Evolutionary conservation across 202 grass and related monocot genomes (phyloP).

Genomic region (Panicum virgatum): DNA sequence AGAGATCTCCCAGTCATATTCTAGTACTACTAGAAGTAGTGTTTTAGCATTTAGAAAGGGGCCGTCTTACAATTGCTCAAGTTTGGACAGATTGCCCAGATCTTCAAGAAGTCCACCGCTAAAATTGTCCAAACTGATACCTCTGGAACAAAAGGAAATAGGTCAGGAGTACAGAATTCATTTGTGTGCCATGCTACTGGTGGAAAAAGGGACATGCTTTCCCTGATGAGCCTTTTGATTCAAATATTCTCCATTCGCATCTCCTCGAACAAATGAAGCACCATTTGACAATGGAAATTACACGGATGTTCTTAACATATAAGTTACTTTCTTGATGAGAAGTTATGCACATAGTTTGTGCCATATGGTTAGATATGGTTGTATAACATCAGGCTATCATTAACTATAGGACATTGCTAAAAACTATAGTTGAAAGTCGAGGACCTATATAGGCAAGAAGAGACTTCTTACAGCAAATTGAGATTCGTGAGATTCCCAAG

Average conservation of each 20-base stretch:
- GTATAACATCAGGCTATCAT: neutral
- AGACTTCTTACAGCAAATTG: conserved; percentile 39
- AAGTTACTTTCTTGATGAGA: neutral
- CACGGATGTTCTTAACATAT: neutral
- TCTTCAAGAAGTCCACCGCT: conserved; percentile 53
- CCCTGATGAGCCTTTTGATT: neutral
- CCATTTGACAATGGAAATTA: neutral
- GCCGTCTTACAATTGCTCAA: conserved; percentile 46
- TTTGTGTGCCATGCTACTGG: neutral
- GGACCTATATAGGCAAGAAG: neutral
- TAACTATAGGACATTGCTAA: neutral
- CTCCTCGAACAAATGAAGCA: neutral
- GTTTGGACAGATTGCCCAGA: conserved; percentile 48
- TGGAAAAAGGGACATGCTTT: neutral
- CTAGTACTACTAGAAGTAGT: neutral
- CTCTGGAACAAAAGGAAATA: conserved; percentile 44
- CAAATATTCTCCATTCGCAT: neutral
- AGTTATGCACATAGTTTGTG: neutral
- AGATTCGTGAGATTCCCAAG: conserved; percentile 62
- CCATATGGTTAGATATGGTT: neutral
- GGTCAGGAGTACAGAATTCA: neutral
- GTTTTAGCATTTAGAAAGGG: neutral
- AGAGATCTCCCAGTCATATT: neutral
- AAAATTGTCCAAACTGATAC: conserved; percentile 53
- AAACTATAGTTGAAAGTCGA: neutral